Base-by-base conservation (phyloP, 2,329 filamentous ascomycete species). In the Grosmannia clavigera region DNA sequence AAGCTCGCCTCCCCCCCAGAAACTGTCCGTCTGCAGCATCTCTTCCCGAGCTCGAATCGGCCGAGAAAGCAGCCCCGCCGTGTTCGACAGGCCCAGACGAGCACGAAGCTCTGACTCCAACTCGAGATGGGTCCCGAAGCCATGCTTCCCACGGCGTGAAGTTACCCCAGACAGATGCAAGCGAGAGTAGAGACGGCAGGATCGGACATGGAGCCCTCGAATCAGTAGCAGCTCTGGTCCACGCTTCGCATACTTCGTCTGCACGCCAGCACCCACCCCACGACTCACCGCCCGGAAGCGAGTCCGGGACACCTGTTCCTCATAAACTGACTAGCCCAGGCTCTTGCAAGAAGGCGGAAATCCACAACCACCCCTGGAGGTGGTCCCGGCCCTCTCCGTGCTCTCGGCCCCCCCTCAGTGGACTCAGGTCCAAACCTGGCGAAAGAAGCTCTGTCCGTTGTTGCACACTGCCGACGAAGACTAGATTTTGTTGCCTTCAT, bases 401-500 rank as follows among this genome's bases (percentile, higher is more conserved):
- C 56, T 51, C 46, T 58, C 40, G 4, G 10, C 4, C 11, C n/a
- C 22, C 9, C 10, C 9, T 22, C 19, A 3, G 40, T 19, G 29
- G 40, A 29, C 55, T 5, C 57, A 43, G 31, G 48, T 35, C 57
- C 56, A 48, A 35, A 12, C 35, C 31, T 5, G 35, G 25, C 43
- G 40, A 7, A 55, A 67, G 60, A 68, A 66, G 67, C 75, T 83
- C 82, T 86, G 84, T 92, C 88, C 79, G 86, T 90, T 70, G 85
- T 88, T 71, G 77, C 81, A 87, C 90, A 89, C 82, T 86, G 83
- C 86, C 88, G 85, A 88, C 87, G 72, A 79, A 86, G 90, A 95
- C 86, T 84, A 77, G 89, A 94, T 91, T 96, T 96, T 95, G 87
- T 78, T 88, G 92, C 86, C 88, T 85, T 87, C 92, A 86, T 88